Conservation (phyloP, 2,329 filamentous ascomycete genomes). For the Madurella mycetomatis region DNA sequence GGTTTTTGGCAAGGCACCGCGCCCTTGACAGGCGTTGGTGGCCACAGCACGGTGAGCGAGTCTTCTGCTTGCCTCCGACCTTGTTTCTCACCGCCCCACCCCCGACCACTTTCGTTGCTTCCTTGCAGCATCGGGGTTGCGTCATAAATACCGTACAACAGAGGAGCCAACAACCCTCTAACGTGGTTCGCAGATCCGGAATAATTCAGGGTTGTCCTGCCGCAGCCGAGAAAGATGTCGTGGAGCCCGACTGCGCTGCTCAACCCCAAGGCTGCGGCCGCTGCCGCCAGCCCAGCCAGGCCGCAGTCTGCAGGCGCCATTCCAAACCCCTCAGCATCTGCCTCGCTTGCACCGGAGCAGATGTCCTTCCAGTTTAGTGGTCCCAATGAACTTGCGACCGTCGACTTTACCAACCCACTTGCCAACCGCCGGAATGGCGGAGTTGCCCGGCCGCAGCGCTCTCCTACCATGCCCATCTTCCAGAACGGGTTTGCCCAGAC, state of each 20-base stretch:
- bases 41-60: slow-evolving; percentile 10
- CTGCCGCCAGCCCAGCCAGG: slow-evolving; percentile 16
- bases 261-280: slow-evolving; percentile 31
- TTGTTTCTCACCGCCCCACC: slow-evolving; percentile 4
- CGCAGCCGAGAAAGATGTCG: slow-evolving; percentile 13
- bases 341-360: slow-evolving; percentile 25
- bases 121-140: background rate
- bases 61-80: background rate
- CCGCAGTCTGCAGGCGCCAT: slow-evolving; percentile 15
- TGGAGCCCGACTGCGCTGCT: slow-evolving; percentile 36
- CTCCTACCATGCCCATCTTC: slow-evolving; percentile 19
- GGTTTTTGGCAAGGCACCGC: background rate
- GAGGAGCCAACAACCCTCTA: background rate
- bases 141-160: too few species aligned
- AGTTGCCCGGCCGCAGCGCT: slow-evolving; percentile 2
- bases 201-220: background rate
- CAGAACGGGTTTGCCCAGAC: slow-evolving; percentile 51
- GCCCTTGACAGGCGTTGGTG: slow-evolving; percentile 6
- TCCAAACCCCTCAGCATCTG: slow-evolving; percentile 25
- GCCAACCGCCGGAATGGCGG: slow-evolving; percentile 31
- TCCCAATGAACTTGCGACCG: slow-evolving; percentile 30
- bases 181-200: background rate
- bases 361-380: slow-evolving; percentile 43
- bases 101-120: background rate
- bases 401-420: slow-evolving; percentile 31